Percentiles rank a stretch among this genome's conserved stretches.
These are phyloP conservation scores for Thermomyces lanuginosus DNA, from an alignment of 2,329 filamentous ascomycete genomes.

Conservation along the genomic window DNA sequence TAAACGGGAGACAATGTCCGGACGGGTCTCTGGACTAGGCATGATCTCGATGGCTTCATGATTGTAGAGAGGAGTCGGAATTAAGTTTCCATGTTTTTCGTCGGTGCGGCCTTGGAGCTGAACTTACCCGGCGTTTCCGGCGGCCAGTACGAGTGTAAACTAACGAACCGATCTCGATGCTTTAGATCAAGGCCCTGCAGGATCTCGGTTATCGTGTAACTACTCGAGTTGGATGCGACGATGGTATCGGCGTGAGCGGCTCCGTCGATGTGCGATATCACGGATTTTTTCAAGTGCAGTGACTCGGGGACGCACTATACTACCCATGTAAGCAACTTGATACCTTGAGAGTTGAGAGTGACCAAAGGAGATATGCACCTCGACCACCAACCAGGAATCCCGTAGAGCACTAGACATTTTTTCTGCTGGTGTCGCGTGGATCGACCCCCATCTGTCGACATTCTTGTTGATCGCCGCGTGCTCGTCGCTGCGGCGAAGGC, in stretches of 20 bases:
- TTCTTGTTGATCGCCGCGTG: slow-evolving; percentile 3
- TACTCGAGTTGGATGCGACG: slow-evolving; percentile 34
- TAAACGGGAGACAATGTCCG: slow-evolving; percentile 15
- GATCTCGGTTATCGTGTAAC: slow-evolving; percentile 31
- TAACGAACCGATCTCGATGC: slow-evolving; percentile 23
- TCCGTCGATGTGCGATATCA: slow-evolving; percentile 26
- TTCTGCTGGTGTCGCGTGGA: slow-evolving; percentile 10
- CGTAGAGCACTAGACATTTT: slow-evolving; percentile 10
- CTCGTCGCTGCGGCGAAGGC: slow-evolving; percentile 9
- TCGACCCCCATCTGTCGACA: slow-evolving; percentile 10
- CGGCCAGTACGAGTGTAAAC: slow-evolving; percentile 31
- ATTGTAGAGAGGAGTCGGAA: slow-evolving; percentile 1
- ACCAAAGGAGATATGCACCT: slow-evolving; percentile 11
- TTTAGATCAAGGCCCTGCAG: slow-evolving; percentile 20
- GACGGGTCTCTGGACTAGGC: slow-evolving; percentile 19
- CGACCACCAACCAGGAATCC: slow-evolving; percentile 21
- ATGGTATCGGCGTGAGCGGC: slow-evolving; percentile 21
- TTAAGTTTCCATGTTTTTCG: too few relatives aligned
- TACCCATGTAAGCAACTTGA: not conserved
- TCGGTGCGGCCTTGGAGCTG: too few relatives aligned
- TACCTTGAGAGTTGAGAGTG: not conserved
- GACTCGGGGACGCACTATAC: slow-evolving; percentile 32
- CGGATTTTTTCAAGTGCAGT: slow-evolving; percentile 24
- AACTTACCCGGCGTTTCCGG: slow-evolving; percentile 20
- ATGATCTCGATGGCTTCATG: slow-evolving; percentile 23